Conservation (phyloP, 257 asterid genomes). For the Solanum chiquidenum region DNA sequence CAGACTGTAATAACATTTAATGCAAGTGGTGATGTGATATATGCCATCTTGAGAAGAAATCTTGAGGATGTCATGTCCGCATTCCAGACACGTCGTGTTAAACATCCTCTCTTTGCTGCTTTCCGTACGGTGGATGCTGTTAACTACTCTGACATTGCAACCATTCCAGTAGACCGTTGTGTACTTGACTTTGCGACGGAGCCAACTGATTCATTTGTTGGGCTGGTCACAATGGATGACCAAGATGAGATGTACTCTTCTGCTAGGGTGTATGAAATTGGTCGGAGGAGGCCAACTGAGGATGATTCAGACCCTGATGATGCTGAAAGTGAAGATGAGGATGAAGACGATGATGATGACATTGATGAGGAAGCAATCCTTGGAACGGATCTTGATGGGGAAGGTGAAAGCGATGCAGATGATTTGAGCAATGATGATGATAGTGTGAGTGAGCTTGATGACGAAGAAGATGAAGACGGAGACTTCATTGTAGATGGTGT, state of each 20-base stretch:
- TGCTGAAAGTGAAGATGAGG: constrained; percentile 84
- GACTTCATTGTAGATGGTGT: constrained; percentile 59
- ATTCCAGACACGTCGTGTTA: constrained; percentile 67
- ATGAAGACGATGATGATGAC: constrained; percentile 52
- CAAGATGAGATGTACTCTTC: constrained; percentile 95
- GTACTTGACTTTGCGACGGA: constrained; percentile 92
- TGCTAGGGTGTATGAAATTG: constrained; percentile 87
- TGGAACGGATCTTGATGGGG: constrained; percentile 54
- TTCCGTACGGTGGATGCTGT: constrained; percentile 95
- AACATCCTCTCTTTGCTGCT: constrained; percentile 90
- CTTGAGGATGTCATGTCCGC: constrained; percentile 86
- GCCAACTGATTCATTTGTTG: constrained; percentile 92
- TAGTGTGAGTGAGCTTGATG: constrained; percentile 50
- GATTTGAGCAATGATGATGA: constrained; percentile 65
- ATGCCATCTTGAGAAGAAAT: constrained; percentile 83
- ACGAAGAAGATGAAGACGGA: constrained; percentile 76
- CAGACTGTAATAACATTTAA: constrained; percentile 82
- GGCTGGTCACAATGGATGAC: constrained; percentile 83
- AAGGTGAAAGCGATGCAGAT: constrained; percentile 65
- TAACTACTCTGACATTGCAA: constrained; percentile 84
- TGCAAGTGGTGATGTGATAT: constrained; percentile 84
- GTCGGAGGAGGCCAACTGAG: constrained; percentile 82
- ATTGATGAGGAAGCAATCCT: constrained; percentile 48
- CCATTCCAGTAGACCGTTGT: constrained; percentile 83
- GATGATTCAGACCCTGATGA: constrained; percentile 98